Conservation (phyloP, 108 stramenopile species). For the Skeletonema grethae region DNA sequence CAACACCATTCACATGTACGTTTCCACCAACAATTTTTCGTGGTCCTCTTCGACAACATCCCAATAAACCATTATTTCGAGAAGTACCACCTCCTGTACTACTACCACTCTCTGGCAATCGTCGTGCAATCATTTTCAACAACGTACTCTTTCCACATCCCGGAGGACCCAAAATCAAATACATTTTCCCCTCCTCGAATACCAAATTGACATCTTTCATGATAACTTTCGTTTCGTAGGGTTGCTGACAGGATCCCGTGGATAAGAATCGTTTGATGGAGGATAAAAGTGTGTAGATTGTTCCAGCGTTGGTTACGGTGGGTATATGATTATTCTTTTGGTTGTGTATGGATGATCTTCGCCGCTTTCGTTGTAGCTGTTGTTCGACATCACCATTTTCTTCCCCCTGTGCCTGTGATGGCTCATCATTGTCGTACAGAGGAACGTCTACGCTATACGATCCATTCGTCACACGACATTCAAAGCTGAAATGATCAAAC, state of each 20-base stretch:
- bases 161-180: constrained; percentile 85
- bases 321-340: background rate
- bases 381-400: background rate
- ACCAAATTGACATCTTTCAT: constrained; percentile 62
- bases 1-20: constrained; percentile 44
- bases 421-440: background rate
- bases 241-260: constrained; percentile 8
- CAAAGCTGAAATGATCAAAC: background rate
- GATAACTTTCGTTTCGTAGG: constrained; percentile 23
- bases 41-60: constrained; percentile 15
- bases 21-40: constrained; percentile 28
- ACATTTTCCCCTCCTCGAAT: constrained; percentile 75
- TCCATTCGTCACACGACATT: constrained; percentile 24
- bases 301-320: constrained; percentile 29
- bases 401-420: background rate
- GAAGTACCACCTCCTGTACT: background rate
- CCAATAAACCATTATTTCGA: background rate
- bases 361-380: background rate
- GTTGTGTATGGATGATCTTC: background rate
- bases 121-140: constrained; percentile 58
- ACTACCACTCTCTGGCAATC: constrained; percentile 11
- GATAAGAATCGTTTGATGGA: constrained; percentile 4
- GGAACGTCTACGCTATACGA: constrained; percentile 26
- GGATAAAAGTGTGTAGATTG: constrained; percentile 1
- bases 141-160: constrained; percentile 76